Evolutionary conservation across 139 green algal species (phyloP).

Genomic region (Picochlorum sp.): DNA sequence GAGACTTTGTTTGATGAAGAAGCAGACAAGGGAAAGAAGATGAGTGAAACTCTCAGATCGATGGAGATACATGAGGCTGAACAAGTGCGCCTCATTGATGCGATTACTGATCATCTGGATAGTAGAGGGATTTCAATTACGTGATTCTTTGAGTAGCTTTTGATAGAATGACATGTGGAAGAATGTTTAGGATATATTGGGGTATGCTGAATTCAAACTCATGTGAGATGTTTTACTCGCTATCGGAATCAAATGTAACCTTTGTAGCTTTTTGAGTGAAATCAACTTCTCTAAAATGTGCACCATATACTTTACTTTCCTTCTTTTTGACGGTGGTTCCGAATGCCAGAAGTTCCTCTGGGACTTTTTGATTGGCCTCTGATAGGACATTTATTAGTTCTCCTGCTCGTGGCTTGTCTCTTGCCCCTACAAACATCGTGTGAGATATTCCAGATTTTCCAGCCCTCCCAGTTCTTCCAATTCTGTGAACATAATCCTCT

Average conservation of each 20-base stretch:
- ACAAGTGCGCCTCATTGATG: background rate
- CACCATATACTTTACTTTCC: conserved; percentile 73
- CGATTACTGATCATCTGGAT: background rate
- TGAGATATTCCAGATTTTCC: conserved; percentile 77
- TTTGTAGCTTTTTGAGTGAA: conserved; percentile 76
- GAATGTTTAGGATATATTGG: too few relatives aligned
- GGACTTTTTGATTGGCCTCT: conserved; percentile 79
- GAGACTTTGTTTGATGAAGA: background rate
- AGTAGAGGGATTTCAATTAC: background rate
- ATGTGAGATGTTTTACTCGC: conserved; percentile 11
- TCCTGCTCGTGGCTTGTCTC: conserved; percentile 71
- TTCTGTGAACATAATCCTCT: conserved; percentile 98
- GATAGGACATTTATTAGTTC: conserved; percentile 95
- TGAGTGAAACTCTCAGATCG: background rate
- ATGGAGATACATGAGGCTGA: background rate
- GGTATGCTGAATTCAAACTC: background rate
- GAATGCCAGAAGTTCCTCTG: conserved; percentile 77
- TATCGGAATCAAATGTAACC: conserved; percentile 71
- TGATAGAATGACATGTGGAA: background rate
- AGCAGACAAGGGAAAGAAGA: background rate
- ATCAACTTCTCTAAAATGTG: conserved; percentile 93
- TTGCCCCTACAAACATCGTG: conserved; percentile 77
- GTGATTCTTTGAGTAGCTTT: background rate
- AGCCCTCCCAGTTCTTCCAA: conserved; percentile 86
- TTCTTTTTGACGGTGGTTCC: conserved; percentile 97